Conservation (phyloP, 2,329 filamentous ascomycete species). For the Ophioceras dolichostomum region DNA sequence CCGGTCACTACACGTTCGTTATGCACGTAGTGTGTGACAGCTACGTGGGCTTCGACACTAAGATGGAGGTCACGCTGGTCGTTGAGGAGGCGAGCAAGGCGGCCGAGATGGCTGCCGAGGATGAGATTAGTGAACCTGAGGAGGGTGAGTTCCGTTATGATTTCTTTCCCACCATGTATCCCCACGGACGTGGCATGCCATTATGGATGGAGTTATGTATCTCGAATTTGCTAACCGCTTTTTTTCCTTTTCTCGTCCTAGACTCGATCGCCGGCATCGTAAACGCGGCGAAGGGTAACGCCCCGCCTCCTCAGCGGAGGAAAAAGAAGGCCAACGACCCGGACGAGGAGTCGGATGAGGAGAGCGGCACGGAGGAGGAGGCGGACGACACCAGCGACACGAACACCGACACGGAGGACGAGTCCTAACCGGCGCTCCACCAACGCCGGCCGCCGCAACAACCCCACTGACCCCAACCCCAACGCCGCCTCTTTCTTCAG, state of each 20-base stretch:
- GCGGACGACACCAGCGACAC: constrained; percentile 54
- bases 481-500: too few relatives aligned
- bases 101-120: constrained; percentile 66
- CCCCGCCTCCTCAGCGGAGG: constrained; percentile 26
- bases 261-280: constrained; percentile 87
- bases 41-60: constrained; percentile 88
- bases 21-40: constrained; percentile 92
- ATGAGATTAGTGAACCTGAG: constrained; percentile 95
- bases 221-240: too few relatives aligned
- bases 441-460: too few relatives aligned
- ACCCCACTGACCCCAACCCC: too few relatives aligned
- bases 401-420: constrained; percentile 55
- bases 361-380: constrained; percentile 72
- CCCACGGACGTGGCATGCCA: too few relatives aligned
- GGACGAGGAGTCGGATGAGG: constrained; percentile 58
- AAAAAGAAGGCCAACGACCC: constrained; percentile 37
- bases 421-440: constrained; percentile 18
- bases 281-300: constrained; percentile 66
- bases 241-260: constrained; percentile 28
- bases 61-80: constrained; percentile 77
- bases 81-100: constrained; percentile 87
- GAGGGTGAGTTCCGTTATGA: constrained; percentile 57
- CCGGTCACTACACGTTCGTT: constrained; percentile 87
- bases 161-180: not conserved
- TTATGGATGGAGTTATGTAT: too few relatives aligned